These are phyloP conservation scores for Syncephalastrum racemosum DNA, from an alignment of 371 early-diverging fungal species.

Conservation along the genomic window DNA sequence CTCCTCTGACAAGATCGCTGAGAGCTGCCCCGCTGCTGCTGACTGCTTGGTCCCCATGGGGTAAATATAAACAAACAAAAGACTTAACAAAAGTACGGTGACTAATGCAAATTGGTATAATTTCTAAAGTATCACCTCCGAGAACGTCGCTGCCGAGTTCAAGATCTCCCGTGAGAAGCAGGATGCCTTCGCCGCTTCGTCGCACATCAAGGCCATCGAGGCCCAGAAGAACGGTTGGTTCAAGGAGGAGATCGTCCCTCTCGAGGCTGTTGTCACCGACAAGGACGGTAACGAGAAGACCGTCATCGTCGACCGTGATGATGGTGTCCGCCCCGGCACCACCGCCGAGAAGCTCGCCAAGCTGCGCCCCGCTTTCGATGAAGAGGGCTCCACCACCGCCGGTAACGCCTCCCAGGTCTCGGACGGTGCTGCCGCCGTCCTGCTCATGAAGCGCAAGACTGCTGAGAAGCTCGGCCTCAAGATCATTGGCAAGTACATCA, in stretches of 20 bases:
- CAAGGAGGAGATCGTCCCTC: slow-evolving; percentile 91
- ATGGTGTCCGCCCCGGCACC: slow-evolving; percentile 89
- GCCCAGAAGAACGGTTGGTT: slow-evolving; percentile 93
- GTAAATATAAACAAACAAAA: slow-evolving; percentile 31
- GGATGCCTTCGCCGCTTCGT: slow-evolving; percentile 86
- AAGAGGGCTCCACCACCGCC: slow-evolving; percentile 90
- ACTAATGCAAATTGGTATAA: background rate
- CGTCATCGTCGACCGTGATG: slow-evolving; percentile 77
- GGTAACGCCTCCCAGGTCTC: slow-evolving; percentile 98
- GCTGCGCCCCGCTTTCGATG: slow-evolving; percentile 90
- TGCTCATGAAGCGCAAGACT: slow-evolving; percentile 92
- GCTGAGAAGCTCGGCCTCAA: slow-evolving; percentile 89
- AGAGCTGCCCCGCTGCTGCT: slow-evolving; percentile 66
- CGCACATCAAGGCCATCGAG: slow-evolving; percentile 76
- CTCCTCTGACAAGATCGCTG: slow-evolving; percentile 74
- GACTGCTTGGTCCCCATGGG: slow-evolving; percentile 91
- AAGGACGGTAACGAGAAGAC: slow-evolving; percentile 71
- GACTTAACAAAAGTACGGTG: background rate
- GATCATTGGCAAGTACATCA: slow-evolving; percentile 87
- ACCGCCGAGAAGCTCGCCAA: slow-evolving; percentile 82
- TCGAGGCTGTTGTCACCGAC: slow-evolving; percentile 74
- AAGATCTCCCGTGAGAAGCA: slow-evolving; percentile 80
- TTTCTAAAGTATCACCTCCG: slow-evolving; percentile 89
- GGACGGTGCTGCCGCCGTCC: slow-evolving; percentile 97
- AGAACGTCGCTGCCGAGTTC: slow-evolving; percentile 93